Conservation (phyloP, 768 basidiomycete species). For the Boletus eberwhitei region DNA sequence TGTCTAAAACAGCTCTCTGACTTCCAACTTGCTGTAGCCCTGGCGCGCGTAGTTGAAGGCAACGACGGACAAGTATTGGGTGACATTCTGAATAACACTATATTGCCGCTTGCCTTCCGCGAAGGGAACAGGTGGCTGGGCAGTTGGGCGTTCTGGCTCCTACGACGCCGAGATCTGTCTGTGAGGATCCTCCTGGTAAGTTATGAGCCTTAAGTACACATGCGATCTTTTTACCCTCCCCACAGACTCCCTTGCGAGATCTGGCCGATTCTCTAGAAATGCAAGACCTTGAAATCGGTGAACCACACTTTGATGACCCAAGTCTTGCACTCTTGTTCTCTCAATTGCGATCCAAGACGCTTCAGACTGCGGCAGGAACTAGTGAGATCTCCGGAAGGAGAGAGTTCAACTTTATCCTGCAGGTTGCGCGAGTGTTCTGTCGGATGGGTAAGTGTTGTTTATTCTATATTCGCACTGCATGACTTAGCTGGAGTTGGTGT, state of each 20-base stretch:
- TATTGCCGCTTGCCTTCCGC: slow-evolving; percentile 81
- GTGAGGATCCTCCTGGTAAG: slow-evolving; percentile 87
- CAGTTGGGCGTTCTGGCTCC: slow-evolving; percentile 95
- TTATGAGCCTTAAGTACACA: not conserved
- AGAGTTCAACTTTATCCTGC: slow-evolving; percentile 94
- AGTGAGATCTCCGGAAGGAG: slow-evolving; percentile 83
- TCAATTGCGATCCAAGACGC: slow-evolving; percentile 82
- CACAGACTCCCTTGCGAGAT: slow-evolving; percentile 73
- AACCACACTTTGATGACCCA: slow-evolving; percentile 91
- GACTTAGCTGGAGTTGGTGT: slow-evolving; percentile 7
- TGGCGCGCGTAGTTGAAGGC: slow-evolving; percentile 82
- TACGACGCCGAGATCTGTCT: slow-evolving; percentile 83
- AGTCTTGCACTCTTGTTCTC: slow-evolving; percentile 88
- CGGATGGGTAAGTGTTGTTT: slow-evolving; percentile 74
- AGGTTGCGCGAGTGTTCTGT: slow-evolving; percentile 90
- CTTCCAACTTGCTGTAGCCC: slow-evolving; percentile 83
- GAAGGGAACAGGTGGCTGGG: slow-evolving; percentile 91
- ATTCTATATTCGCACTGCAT: not conserved
- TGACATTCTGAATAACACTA: slow-evolving; percentile 65
- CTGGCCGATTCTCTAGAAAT: slow-evolving; percentile 58
- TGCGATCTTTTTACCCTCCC: not conserved
- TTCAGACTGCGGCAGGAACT: slow-evolving; percentile 91
- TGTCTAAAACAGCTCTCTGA: slow-evolving; percentile 86
- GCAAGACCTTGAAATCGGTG: slow-evolving; percentile 62
- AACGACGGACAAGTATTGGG: slow-evolving; percentile 77